phyloP scores from a whole-genome alignment of 495 filamentous ascomycete genomes.

The Penicillium mononematosum region DNA sequence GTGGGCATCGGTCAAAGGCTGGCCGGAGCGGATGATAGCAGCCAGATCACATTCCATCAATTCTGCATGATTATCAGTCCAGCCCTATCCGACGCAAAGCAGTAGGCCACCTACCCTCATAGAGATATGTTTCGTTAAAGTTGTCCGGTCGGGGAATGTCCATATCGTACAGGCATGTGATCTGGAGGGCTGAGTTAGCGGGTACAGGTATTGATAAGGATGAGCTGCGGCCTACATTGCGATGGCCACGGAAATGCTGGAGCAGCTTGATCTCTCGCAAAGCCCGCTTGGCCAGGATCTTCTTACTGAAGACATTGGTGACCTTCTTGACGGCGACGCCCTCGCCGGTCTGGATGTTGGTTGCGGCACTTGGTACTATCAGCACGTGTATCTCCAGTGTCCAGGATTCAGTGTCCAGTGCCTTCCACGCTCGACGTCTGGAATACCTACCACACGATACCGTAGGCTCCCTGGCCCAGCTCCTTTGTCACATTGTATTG shows the following conservation, averaged over 20 bases:
- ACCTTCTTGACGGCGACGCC: constrained; percentile 99
- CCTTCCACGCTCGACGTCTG: background rate
- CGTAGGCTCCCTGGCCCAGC: constrained; percentile 95
- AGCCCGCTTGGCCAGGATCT: constrained; percentile 97
- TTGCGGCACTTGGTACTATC: constrained; percentile 67
- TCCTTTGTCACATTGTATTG: constrained; percentile 98
- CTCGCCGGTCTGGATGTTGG: constrained; percentile 85
- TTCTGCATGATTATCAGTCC: constrained; percentile 54
- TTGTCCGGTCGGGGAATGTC: constrained; percentile 96
- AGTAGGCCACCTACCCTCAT: constrained; percentile 67
- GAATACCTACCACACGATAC: constrained; percentile 86
- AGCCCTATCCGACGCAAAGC: constrained; percentile 1
- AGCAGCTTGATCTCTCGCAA: constrained; percentile 97
- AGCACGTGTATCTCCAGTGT: constrained; percentile 1
- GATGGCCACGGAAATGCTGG: constrained; percentile 92
- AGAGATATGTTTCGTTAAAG: constrained; percentile 99
- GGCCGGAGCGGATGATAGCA: constrained; percentile 95
- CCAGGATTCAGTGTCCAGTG: background rate
- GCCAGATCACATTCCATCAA: constrained; percentile 99
- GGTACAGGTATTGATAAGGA: constrained; percentile 12
- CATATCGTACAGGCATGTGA: constrained; percentile 99
- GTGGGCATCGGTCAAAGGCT: constrained; percentile 92
- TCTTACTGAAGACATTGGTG: constrained; percentile 99
- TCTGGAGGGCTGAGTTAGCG: constrained; percentile 55
- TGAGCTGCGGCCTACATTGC: constrained; percentile 55